Percentiles rank a stretch among this genome's conserved stretches.
Conservation (phyloP, 148 eudicot genomes). For the Simmondsia chinensis region DNA sequence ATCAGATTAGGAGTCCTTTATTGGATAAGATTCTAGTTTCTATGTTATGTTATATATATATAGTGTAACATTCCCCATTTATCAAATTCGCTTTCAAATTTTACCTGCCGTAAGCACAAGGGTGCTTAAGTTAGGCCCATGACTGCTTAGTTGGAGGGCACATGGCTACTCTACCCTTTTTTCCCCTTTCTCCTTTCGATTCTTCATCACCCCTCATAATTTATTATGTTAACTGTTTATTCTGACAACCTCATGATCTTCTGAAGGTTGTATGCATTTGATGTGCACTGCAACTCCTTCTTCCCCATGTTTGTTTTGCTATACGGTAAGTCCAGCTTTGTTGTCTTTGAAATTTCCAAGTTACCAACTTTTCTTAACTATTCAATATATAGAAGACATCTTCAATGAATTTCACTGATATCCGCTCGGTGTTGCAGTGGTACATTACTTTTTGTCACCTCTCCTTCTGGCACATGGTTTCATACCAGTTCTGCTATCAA, state of each 20-base stretch:
- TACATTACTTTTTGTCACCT: conserved; percentile 89
- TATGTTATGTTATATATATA: too few species aligned
- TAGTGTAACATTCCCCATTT: too few species aligned
- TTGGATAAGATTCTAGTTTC: too few species aligned
- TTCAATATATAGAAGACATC: too few species aligned
- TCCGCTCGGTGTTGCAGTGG: conserved; percentile 39
- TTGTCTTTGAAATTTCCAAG: too few species aligned
- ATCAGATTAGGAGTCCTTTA: too few species aligned
- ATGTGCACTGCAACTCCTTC: conserved; percentile 99
- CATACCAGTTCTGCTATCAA: conserved; percentile 79
- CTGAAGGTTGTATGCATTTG: conserved; percentile 96
- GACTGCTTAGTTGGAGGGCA: too few species aligned
- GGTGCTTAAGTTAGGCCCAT: too few species aligned
- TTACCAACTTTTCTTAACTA: too few species aligned
- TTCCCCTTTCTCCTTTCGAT: too few species aligned
- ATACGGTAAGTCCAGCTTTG: conserved; percentile 50
- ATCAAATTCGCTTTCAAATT: too few species aligned
- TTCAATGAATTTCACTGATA: not conserved
- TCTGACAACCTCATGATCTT: conserved; percentile 4
- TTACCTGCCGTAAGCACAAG: too few species aligned
- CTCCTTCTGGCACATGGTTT: conserved; percentile 93
- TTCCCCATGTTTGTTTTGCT: conserved; percentile 92
- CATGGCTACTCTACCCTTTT: not conserved
- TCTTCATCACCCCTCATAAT: not conserved
- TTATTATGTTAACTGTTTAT: conserved; percentile 2